phyloP scores from a whole-genome alignment of 1,139 yeast species.

The Saccharomyces hybrid region DNA sequence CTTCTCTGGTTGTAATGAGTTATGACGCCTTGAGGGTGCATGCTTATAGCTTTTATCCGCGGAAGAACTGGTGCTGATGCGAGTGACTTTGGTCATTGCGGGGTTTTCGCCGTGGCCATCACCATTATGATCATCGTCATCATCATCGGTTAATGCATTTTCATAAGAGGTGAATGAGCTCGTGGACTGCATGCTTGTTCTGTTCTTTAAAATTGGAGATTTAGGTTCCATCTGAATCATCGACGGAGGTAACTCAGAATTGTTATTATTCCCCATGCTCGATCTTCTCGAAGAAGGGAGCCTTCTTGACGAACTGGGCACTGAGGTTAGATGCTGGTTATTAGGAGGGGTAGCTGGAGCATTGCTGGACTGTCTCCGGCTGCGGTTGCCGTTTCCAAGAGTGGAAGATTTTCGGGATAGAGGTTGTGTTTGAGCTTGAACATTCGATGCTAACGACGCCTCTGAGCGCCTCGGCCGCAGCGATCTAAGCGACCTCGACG shows the following conservation, averaged over 20 bases:
- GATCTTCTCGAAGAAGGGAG: slow-evolving; percentile 19
- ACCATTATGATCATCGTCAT: slow-evolving; percentile 3
- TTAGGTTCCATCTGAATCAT: no score
- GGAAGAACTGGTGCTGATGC: slow-evolving; percentile 1
- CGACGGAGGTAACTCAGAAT: slow-evolving; percentile 43
- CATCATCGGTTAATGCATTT: slow-evolving; percentile 10
- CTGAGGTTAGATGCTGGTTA: background rate
- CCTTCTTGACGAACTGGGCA: background rate
- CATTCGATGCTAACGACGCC: slow-evolving; percentile 10
- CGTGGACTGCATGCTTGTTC: slow-evolving; percentile 17
- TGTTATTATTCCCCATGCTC: slow-evolving; percentile 5
- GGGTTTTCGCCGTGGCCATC: slow-evolving; percentile 7
- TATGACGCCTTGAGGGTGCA: background rate
- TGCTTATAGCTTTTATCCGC: slow-evolving; percentile 1
- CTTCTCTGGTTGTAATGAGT: slow-evolving; percentile 1
- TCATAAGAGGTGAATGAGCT: slow-evolving; percentile 10
- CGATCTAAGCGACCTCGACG: slow-evolving; percentile 44
- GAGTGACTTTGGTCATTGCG: slow-evolving; percentile 9
- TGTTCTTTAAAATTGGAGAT: slow-evolving; percentile 45
- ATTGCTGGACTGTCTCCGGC: slow-evolving; percentile 1
- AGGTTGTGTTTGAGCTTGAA: background rate
- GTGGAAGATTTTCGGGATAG: background rate
- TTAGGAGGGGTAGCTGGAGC: background rate
- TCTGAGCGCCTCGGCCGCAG: slow-evolving; percentile 35
- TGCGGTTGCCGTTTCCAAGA: background rate